phyloP scores from a whole-genome alignment of 2,329 filamentous ascomycete species.

The Penicillium sp. region DNA sequence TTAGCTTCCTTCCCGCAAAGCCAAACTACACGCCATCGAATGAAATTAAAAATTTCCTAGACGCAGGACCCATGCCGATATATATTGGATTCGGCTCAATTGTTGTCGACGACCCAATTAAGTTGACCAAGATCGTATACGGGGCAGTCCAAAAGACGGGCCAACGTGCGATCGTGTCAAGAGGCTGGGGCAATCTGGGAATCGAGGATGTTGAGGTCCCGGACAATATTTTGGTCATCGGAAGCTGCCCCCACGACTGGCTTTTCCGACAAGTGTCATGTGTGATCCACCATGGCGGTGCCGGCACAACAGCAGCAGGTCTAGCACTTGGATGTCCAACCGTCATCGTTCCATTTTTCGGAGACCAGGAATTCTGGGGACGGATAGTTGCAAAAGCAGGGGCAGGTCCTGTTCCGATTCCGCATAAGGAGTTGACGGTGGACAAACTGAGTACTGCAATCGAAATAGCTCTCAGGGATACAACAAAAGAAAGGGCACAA shows the following conservation, averaged over 20 bases:
- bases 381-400: constrained; percentile 68
- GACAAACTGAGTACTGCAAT: constrained; percentile 65
- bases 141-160: constrained; percentile 63
- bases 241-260: constrained; percentile 86
- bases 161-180: constrained; percentile 74
- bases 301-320: constrained; percentile 83
- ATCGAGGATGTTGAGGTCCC: constrained; percentile 66
- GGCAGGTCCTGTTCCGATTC: constrained; percentile 66
- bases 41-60: constrained; percentile 63
- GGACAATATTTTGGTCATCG: constrained; percentile 74
- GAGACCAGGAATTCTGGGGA: constrained; percentile 80
- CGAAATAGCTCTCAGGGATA: constrained; percentile 54
- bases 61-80: constrained; percentile 64
- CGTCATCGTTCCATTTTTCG: constrained; percentile 80
- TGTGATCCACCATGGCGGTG: constrained; percentile 83
- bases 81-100: constrained; percentile 84
- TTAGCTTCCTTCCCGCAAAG: constrained; percentile 68
- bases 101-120: constrained; percentile 70
- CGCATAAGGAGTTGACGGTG: constrained; percentile 62
- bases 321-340: constrained; percentile 76
- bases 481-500: constrained; percentile 54
- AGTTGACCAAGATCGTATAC: constrained; percentile 66
- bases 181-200: constrained; percentile 83
- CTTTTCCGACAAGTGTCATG: constrained; percentile 74
- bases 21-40: constrained; percentile 62